Percentiles rank a stretch among this genome's conserved stretches.
Evolutionary conservation across 495 filamentous ascomycete species (phyloP).

Genomic region (Penicillium malachiteum): DNA sequence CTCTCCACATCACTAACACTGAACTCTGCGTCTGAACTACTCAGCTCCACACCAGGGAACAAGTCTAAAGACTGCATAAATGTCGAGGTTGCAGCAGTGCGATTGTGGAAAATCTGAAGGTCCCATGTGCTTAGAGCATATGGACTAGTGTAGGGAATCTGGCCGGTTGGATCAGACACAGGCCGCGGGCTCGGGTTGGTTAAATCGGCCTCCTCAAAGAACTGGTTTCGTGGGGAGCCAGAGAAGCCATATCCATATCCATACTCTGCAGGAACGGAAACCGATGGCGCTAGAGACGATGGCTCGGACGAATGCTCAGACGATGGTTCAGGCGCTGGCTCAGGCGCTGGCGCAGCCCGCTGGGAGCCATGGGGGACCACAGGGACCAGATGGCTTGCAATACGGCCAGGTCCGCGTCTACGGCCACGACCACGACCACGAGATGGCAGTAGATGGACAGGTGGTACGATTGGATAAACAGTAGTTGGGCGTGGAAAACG

Average conservation of each 20-base stretch:
- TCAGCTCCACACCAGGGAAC: background rate
- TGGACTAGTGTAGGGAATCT: background rate
- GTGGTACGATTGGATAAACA: background rate
- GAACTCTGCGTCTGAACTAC: background rate
- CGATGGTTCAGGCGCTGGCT: too few species aligned
- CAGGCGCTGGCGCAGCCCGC: too few species aligned
- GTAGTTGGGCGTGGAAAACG: background rate
- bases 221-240: too few species aligned
- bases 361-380: background rate
- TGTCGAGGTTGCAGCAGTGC: too few species aligned
- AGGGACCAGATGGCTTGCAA: too few species aligned
- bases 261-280: background rate
- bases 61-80: background rate
- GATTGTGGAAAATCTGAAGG: background rate
- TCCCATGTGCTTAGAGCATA: background rate
- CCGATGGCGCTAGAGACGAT: background rate
- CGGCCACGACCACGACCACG: too few species aligned
- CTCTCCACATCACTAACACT: background rate
- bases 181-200: background rate
- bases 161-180: background rate
- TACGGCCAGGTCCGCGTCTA: too few species aligned
- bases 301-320: too few species aligned
- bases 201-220: too few species aligned
- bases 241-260: conserved; percentile 7
- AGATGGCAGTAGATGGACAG: background rate